Evolutionary conservation across 2,329 filamentous ascomycete species (phyloP), one percentile per base, ranked within the genome.

Genomic region (Calonectria pseudoreteaudii): DNA sequence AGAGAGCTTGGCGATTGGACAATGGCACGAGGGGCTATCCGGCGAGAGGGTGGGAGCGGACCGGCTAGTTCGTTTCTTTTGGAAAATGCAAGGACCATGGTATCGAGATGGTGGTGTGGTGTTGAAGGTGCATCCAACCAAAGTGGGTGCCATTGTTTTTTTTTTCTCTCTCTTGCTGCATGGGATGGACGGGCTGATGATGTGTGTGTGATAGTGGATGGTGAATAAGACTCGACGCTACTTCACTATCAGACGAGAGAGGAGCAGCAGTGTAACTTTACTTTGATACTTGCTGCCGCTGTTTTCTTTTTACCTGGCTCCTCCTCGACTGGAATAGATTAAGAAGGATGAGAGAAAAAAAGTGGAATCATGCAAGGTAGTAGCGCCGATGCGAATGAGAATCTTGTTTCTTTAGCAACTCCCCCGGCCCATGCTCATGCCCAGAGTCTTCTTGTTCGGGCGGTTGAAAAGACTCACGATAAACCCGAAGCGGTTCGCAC

Each of bases 211-310:
- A 65, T 31, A 65, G 23, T 26, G 60, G 41, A 49, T 26, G 60
- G 70, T 72, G 70, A 72, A 65, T 72, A 72, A 68, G 70, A 44
- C 34, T 49, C 30, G 60, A 26, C 30, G 64, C 69, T 62, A 62
- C 34, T 47, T 10, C 56, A 38, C 56, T 34, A 44, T 5, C 18
- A 9, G 41, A 44, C 56, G 26, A 41, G n/a, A 41, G 36, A 13
- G 31, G 5, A 26, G 31, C 6, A 16, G 26, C 23, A 49, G 18
- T 68, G 18, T 44, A 26, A 67, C 64, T 71, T 47, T n/a, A 38
- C 64, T 71, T 36, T n/a, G 50, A 47, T n/a, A 47, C 44, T 47
- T 28, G 26, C 50, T 34, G 26, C 36, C 38, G 34, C 49, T n/a
- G n/a, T n/a, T 53, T 30, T 20, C 23, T 56, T 38, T 28, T 38